Conservation (phyloP, 2,329 filamentous ascomycete genomes). For the Aspergillus fumigatus region DNA sequence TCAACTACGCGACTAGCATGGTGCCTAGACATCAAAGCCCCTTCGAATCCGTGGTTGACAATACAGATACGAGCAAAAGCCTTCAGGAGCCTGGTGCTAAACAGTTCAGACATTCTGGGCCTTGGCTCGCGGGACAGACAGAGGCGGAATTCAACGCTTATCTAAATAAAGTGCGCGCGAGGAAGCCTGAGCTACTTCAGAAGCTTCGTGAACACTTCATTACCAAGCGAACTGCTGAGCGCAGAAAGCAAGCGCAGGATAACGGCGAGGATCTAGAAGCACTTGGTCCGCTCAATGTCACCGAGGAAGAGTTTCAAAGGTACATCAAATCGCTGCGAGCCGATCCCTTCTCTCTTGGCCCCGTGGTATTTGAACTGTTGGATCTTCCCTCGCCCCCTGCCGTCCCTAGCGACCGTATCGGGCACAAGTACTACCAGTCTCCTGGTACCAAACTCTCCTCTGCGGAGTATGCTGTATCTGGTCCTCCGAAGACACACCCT, state of each 20-base stretch:
- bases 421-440: constrained; percentile 31
- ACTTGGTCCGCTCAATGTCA: constrained; percentile 26
- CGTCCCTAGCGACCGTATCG: constrained; percentile 33
- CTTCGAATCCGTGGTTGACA: constrained; percentile 42
- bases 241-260: constrained; percentile 37
- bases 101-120: constrained; percentile 56
- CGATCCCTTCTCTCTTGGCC: constrained; percentile 45
- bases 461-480: constrained; percentile 41
- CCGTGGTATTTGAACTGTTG: constrained; percentile 52
- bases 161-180: constrained; percentile 42
- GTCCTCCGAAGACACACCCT: constrained; percentile 60
- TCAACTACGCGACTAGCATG: constrained; percentile 27
- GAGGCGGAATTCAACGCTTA: constrained; percentile 53
- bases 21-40: constrained; percentile 33
- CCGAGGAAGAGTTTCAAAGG: constrained; percentile 43
- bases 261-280: constrained; percentile 34
- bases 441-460: constrained; percentile 34
- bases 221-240: constrained; percentile 31
- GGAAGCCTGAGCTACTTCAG: constrained; percentile 36
- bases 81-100: constrained; percentile 28
- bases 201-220: constrained; percentile 33
- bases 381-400: constrained; percentile 49
- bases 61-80: constrained; percentile 38
- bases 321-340: constrained; percentile 43
- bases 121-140: constrained; percentile 55